A percentile compares a stretch with the other conserved stretches of the same genome.
Conservation (phyloP, 768 basidiomycete species). For the Mycena galericulata region DNA sequence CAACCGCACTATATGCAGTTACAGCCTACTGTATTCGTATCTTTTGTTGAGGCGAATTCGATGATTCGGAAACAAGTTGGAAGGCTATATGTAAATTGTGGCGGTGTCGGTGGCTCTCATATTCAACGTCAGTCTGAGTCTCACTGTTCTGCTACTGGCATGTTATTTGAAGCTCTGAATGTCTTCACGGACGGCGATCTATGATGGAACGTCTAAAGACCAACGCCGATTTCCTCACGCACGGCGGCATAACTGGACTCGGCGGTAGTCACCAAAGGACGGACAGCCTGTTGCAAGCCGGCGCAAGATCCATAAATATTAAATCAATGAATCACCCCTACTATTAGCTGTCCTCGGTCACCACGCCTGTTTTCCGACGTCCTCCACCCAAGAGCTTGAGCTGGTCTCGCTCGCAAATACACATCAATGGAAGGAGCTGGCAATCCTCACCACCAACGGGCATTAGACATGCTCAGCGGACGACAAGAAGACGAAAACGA, state of each 20-base stretch:
- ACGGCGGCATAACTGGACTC: neutral
- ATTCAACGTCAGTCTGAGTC: too few relatives aligned
- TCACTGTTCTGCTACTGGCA: too few relatives aligned
- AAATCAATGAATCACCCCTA: neutral
- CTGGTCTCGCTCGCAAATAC: conserved; percentile 39
- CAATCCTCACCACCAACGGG: conserved; percentile 39
- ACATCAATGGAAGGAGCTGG: conserved; percentile 35
- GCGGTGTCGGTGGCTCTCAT: too few relatives aligned
- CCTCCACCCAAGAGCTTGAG: conserved; percentile 32
- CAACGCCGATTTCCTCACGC: neutral
- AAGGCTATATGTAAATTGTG: too few relatives aligned
- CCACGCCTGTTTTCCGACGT: neutral
- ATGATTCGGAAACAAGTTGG: too few relatives aligned
- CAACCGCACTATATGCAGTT: too few relatives aligned
- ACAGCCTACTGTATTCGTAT: too few relatives aligned
- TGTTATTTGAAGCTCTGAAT: neutral
- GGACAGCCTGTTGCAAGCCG: conserved; percentile 5
- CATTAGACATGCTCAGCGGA: conserved; percentile 39
- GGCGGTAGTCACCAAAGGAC: conserved; percentile 7
- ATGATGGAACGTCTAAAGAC: neutral
- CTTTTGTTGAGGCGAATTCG: too few relatives aligned
- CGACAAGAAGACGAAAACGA: conserved; percentile 22
- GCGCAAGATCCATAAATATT: neutral
- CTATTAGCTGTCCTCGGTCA: neutral
- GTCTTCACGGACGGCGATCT: neutral